A percentile compares a stretch with the other conserved stretches of the same genome.
These are phyloP conservation scores for Podaxis mareebaensis DNA, from an alignment of 768 basidiomycete species.

Conservation along the genomic window DNA sequence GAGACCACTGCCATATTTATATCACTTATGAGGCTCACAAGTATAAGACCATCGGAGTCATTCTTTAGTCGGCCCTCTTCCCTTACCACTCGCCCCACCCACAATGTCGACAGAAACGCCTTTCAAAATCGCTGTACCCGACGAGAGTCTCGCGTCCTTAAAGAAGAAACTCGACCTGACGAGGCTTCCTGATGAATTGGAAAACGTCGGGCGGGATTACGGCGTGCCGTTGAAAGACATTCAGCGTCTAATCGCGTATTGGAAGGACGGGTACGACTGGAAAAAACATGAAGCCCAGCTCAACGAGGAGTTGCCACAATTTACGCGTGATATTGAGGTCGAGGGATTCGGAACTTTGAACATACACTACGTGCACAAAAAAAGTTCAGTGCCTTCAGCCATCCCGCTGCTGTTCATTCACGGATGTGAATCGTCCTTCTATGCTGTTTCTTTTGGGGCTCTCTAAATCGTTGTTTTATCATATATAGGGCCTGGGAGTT, in stretches of 20 bases:
- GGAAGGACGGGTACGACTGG: constrained; percentile 58
- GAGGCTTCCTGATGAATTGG: constrained; percentile 46
- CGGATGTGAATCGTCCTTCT: constrained; percentile 39
- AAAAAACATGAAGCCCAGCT: constrained; percentile 46
- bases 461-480: not conserved
- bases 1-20: no score
- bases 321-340: constrained; percentile 51
- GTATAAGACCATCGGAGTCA: no score
- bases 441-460: not conserved
- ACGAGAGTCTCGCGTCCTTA: constrained; percentile 34
- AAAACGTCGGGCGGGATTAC: constrained; percentile 34
- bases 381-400: constrained; percentile 40
- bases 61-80: no score
- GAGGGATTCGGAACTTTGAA: constrained; percentile 42
- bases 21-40: no score
- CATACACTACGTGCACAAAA: constrained; percentile 59
- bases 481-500: constrained; percentile 56
- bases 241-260: constrained; percentile 41
- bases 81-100: not conserved
- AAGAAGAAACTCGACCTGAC: constrained; percentile 39
- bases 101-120: constrained; percentile 27
- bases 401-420: constrained; percentile 46
- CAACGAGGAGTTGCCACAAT: constrained; percentile 54
- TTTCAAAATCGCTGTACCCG: constrained; percentile 41
- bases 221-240: constrained; percentile 51